Evolutionary conservation across 805 yeast species (phyloP), one percentile per base, ranked within the genome.

Genomic region (Myxozyma melibiosi): DNA sequence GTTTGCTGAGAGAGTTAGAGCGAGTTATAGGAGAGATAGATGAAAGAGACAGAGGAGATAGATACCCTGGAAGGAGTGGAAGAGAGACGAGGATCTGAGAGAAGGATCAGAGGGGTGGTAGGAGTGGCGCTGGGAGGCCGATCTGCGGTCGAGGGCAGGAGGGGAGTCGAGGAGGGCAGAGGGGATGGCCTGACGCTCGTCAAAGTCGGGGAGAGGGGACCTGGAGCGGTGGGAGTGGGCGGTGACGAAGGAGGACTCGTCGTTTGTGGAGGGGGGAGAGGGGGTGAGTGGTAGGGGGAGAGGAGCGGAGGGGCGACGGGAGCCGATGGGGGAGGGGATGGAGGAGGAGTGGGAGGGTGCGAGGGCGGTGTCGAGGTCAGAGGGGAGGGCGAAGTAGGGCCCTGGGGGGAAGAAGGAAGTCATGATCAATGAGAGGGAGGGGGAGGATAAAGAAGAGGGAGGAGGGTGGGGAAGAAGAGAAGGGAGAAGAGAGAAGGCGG

Each of bases 141-240:
- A 9, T 20, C 43, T 46, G 41, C 38, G 38, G 24, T 35, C 35
- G 16, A 8, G 18, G 11, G 47, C 40, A 6, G 53, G 58, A 22
- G 65, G 65, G 14, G 65, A 61, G 39, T 61, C 65, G 11, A 61
- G 55, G 31, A 61, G 49, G n/a, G 56, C 51, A 30, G 64, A 54
- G 6, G 65, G 65, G 18, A 61, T 43, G 11, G 65, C 65, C 31
- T 53, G 45, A 22, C 39, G 57, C 58, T 55, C 65, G 44, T 61
- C 64, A 34, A 56, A 56, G 27, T 61, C 65, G 25, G 28, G 27
- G 27, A 30, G 4, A 31, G 58, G 38, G 39, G 46, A 33, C 34
- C 39, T 18, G 40, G 43, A 13, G 52, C 11, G 53, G 20, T 27
- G 22, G 7, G 48, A 18, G 45, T 41, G 27, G 16, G 22, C 41